These are phyloP conservation scores for Penicillium dipodomyicola DNA, from an alignment of 495 filamentous ascomycete genomes.

Conservation along the genomic window DNA sequence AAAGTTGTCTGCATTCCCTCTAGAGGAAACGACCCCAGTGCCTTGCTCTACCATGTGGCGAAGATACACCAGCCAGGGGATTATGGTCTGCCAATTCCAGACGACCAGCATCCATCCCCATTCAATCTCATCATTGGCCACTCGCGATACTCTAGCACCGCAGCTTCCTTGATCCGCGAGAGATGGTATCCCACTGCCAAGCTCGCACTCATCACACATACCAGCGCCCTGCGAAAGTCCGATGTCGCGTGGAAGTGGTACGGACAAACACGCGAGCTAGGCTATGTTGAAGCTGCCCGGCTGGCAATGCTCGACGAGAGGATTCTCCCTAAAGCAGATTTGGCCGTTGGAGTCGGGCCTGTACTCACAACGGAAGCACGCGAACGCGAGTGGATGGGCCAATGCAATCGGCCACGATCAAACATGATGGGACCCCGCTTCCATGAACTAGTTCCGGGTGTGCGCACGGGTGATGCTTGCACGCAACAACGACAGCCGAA, in stretches of 20 bases:
- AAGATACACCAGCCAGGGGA: slow-evolving; percentile 1
- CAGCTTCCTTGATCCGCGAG: slow-evolving; percentile 1
- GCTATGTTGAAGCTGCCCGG: slow-evolving; percentile 3
- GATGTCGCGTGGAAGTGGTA: neutral
- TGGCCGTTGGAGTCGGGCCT: slow-evolving; percentile 1
- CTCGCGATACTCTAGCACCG: slow-evolving; percentile 1
- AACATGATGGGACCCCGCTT: neutral
- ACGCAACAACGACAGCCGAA: neutral
- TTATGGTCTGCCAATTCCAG: slow-evolving; percentile 1
- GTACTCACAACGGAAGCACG: neutral
- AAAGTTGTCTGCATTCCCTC: slow-evolving; percentile 2
- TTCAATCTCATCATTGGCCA: slow-evolving; percentile 2
- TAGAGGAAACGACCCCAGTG: neutral
- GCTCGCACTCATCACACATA: slow-evolving; percentile 2
- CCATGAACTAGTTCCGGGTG: neutral
- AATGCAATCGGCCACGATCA: neutral
- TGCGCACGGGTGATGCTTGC: neutral
- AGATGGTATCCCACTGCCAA: slow-evolving; percentile 5
- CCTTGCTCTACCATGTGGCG: neutral
- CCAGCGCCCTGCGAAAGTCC: neutral
- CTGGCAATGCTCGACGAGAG: slow-evolving; percentile 1
- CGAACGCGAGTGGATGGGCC: slow-evolving; percentile 1
- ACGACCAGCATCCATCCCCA: neutral
- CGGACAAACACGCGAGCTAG: neutral
- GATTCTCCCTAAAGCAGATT: slow-evolving; percentile 3